Conservation (phyloP, 306 rosid genomes). For the Calophaca sinica region DNA sequence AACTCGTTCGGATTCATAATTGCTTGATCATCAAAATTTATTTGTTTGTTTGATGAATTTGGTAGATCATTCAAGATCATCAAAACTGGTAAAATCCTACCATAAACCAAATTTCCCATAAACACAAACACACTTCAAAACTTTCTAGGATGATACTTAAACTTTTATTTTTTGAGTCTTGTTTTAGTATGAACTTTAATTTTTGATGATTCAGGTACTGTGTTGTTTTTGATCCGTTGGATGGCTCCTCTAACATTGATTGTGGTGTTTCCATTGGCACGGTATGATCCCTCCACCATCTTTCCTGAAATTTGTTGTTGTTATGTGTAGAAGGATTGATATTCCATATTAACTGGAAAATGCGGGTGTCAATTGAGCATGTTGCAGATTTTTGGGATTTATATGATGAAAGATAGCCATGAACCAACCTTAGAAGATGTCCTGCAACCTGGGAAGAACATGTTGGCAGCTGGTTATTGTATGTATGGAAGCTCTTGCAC, state of each 20-base stretch:
- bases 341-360: slow-evolving; percentile 31
- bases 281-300: slow-evolving; percentile 52
- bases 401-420: slow-evolving; percentile 60
- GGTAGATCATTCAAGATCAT: too few species aligned
- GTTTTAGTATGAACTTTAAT: not conserved
- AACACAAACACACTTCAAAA: too few species aligned
- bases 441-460: slow-evolving; percentile 88
- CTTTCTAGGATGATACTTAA: slow-evolving; percentile 5
- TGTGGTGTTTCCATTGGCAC: slow-evolving; percentile 99
- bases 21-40: too few species aligned
- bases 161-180: slow-evolving; percentile 5
- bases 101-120: too few species aligned
- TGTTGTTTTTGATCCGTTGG: slow-evolving; percentile 86
- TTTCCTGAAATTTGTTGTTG: not conserved
- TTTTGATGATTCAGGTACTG: slow-evolving; percentile 65
- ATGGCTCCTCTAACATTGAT: slow-evolving; percentile 76
- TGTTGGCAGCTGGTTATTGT: slow-evolving; percentile 99
- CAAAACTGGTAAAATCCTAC: too few species aligned
- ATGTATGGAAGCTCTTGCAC: slow-evolving; percentile 99
- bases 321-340: slow-evolving; percentile 27
- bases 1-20: too few species aligned
- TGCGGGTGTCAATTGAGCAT: slow-evolving; percentile 47
- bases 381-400: slow-evolving; percentile 90
- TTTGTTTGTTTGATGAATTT: too few species aligned
- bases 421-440: slow-evolving; percentile 81